Evolutionary conservation across 768 basidiomycete species (phyloP), one percentile per base, ranked within the genome.

Genomic region (Kwoniella dejecticola): DNA sequence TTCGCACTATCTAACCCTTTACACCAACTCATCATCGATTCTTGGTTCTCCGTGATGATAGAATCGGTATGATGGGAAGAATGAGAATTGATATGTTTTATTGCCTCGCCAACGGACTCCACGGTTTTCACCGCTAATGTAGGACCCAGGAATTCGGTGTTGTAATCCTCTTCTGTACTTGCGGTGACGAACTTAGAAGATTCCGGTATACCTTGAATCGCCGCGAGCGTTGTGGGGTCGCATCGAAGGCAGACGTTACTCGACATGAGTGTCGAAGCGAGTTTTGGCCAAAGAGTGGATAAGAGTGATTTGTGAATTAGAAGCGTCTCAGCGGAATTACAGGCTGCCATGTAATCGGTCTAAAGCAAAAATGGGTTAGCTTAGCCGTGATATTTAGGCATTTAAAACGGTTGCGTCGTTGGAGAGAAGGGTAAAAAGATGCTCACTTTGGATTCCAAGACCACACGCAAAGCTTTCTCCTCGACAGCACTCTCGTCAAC

Each of bases 271-370:
- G 96, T 85, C 0, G 88, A 85, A 12, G 91, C 92, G 46, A 98
- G 87, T 5, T 81, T 80, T 2, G 87, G 88, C 95, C 95, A 99
- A 33, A 92, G 72, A 0, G 87, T 88, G 15, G 82, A 54, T 24
- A 97, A 79, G 2, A 91, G 77, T 6, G 84, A 84, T 63, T 85
- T 82, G 79, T 99, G 94, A 4, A 99, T 81, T 49, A 99, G 83
- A 29, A 98, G 83, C 0, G 89, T 96, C 77, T 99, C 96, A 8
- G 83, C 86, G 0, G 96, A 82, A 75, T 99, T 99, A 79, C 96
- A 99, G 0, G 94, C 96, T 15, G 96, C 90, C 30, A 94, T 91
- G 78, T 98, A 99, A 77, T 93, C 87, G 36, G 84, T 87, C 95
- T 98, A 27, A 3, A 10, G 15, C 55, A 4, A 38, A 10, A 2